Evolutionary conservation across 805 yeast genomes (phyloP).

Genomic region (Candida pseudoglaebosa): DNA sequence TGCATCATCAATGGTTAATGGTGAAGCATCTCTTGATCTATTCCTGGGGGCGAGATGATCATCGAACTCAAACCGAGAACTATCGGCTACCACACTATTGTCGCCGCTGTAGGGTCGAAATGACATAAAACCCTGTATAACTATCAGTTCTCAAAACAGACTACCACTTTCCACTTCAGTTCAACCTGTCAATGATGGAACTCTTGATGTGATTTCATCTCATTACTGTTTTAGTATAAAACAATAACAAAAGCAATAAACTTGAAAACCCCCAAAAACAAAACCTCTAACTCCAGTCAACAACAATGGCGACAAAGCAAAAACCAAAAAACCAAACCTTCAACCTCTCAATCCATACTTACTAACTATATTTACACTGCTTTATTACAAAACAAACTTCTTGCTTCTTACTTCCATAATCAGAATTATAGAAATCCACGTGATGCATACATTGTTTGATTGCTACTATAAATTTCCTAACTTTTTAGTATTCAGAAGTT

Average conservation of each 20-base stretch:
- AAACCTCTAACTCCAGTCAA: too few species aligned
- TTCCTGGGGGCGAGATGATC: slow-evolving; percentile 20
- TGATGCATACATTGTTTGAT: too few species aligned
- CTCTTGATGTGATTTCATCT: not conserved
- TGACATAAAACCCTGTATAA: slow-evolving; percentile 8
- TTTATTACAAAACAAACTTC: not conserved
- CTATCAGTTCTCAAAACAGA: too few species aligned
- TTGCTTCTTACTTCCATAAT: too few species aligned
- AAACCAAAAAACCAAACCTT: too few species aligned
- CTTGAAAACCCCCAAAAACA: too few species aligned
- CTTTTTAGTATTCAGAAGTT: not conserved
- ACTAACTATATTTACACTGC: too few species aligned
- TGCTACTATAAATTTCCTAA: too few species aligned
- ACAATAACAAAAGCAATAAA: not conserved
- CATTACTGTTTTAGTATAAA: not conserved
- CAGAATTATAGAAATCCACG: too few species aligned
- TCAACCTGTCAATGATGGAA: too few species aligned
- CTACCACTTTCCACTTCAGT: not conserved
- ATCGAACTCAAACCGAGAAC: slow-evolving; percentile 30
- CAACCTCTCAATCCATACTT: too few species aligned
- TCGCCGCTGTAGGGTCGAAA: slow-evolving; percentile 20
- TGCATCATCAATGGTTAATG: slow-evolving; percentile 17
- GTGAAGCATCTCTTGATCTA: slow-evolving; percentile 31
- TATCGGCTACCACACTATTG: slow-evolving; percentile 26
- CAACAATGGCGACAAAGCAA: too few species aligned